Base-by-base conservation (phyloP, 768 basidiomycete genomes). In the Russula compacta region DNA sequence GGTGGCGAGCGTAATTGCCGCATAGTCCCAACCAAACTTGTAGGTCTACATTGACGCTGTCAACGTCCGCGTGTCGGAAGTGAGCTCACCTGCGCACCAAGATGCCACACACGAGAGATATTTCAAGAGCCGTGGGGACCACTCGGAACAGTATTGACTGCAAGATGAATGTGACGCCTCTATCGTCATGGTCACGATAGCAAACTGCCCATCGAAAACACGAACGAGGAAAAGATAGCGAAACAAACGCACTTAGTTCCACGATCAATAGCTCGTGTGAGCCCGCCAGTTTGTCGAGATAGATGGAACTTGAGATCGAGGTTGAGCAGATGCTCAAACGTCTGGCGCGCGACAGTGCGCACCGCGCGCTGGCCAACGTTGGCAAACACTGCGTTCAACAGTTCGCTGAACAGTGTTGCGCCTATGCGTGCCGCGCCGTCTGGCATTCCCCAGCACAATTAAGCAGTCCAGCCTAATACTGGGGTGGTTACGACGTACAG, bases 1-100 rank as follows among this genome's bases (percentile, higher is more conserved):
- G 0, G 95, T 91, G 1, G 81, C 72, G 1, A 83, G 79, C 0
- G 95, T 98, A 48, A 98, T 84, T 2, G 89, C 92, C 4, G 97
- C 95, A 73, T 95, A 99, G 71, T 97, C 87, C 87, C 89, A 93
- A 9, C 97, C 97, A 69, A 97, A 99, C 70, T 98, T 95, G 69
- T 91, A 98, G 2, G 92, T 95, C 94, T 97, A 59, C 21, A 15
- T 35, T 54, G 7, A 36, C 36, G 56, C 11, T 9, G 33, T 53
- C 63, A 44, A 59, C 36, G 1, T 54, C 42, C 52, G 47, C 39
- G n/a, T 15, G 39, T 14, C 15, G 29, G 44, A 49, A 36, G 33
- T 10, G n/a, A n/a, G 6, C 38, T 43, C 38, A n/a, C 19, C 9
- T 36, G 72, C 87, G 24, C 67, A 94, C 95, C 73, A 99, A 73